phyloP scores from a whole-genome alignment of 2,329 filamentous ascomycete genomes.

The Blastomyces parvus region DNA sequence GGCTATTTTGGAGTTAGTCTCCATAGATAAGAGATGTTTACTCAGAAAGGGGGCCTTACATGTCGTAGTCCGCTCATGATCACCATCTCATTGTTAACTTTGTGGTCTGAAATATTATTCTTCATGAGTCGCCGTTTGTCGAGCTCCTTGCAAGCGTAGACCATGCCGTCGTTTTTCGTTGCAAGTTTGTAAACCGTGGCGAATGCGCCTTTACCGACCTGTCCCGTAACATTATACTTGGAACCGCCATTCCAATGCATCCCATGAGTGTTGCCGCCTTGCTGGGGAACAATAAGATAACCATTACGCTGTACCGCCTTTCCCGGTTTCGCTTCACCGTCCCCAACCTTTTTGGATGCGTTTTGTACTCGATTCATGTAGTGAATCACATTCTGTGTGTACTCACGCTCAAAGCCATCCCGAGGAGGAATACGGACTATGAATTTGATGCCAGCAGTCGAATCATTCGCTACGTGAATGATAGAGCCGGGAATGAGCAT shows the following conservation, averaged over 20 bases:
- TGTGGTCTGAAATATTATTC: slow-evolving; percentile 78
- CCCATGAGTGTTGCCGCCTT: slow-evolving; percentile 42
- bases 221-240: slow-evolving; percentile 71
- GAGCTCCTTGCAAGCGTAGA: slow-evolving; percentile 88
- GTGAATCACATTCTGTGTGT: slow-evolving; percentile 56
- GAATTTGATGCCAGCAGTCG: slow-evolving; percentile 61
- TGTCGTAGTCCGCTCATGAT: slow-evolving; percentile 85
- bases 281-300: slow-evolving; percentile 12
- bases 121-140: slow-evolving; percentile 91
- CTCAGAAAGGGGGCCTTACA: slow-evolving; percentile 44
- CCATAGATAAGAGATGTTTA: not conserved
- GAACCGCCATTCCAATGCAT: slow-evolving; percentile 74
- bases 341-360: slow-evolving; percentile 9
- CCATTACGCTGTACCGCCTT: slow-evolving; percentile 1
- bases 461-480: slow-evolving; percentile 54
- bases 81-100: slow-evolving; percentile 92
- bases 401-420: slow-evolving; percentile 58
- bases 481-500: slow-evolving; percentile 64
- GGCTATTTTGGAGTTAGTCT: slow-evolving; percentile 40
- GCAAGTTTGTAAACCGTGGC: slow-evolving; percentile 88
- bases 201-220: slow-evolving; percentile 88
- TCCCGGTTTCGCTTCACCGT: slow-evolving; percentile 3
- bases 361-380: slow-evolving; percentile 47
- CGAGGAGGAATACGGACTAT: slow-evolving; percentile 74
- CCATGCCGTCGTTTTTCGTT: slow-evolving; percentile 68